Evolutionary conservation across 305 asterid genomes (phyloP), one percentile per base, ranked within the genome.

Genomic region (Fraxinus baroniana): DNA sequence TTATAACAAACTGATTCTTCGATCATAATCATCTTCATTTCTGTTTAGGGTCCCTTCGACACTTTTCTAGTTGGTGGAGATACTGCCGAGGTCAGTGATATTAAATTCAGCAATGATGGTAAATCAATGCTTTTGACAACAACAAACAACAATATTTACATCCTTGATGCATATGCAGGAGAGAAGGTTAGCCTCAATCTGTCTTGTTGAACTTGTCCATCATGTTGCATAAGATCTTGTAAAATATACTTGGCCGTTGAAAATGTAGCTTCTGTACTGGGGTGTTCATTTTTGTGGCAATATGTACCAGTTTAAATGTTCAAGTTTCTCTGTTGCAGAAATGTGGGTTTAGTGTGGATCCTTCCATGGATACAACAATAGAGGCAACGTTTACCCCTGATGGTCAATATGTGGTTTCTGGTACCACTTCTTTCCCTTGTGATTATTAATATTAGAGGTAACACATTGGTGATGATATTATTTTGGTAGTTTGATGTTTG

Each of bases 1-100:
- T 71, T 39, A 30, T 75, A 74, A 76, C 18, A 10, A 41, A 46
- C 6, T 4, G 49, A 18, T 41, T 32, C 74, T 13, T 26, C 81
- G 71, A 78, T 20, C 81, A 81, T 76, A 33, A 75, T 68, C 12
- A 10, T 83, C 60, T 64, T 32, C 41, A 44, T 71, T 44, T 79
- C 20, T 73, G 44, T 86, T 74, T 88, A 94, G 99, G 98, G 99
- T 13, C 99, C 99, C 22, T 93, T 96, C 64, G 99, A 96, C 84
- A 94, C 98, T 74, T 96, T 96, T 86, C 91, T 96, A 72, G 98
- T 96, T 78, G 99, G 98, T 39, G 99, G 98, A 24, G 99, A 93
- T 83, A 96, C 88, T 30, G 98, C 99, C 71, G 99, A 96, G 88
- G 98, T 96, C 64, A 90, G 94, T 90, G 99, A 94, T 90, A 93